Conservation (phyloP, 306 rosid genomes). For the Cucumis cinereus region DNA sequence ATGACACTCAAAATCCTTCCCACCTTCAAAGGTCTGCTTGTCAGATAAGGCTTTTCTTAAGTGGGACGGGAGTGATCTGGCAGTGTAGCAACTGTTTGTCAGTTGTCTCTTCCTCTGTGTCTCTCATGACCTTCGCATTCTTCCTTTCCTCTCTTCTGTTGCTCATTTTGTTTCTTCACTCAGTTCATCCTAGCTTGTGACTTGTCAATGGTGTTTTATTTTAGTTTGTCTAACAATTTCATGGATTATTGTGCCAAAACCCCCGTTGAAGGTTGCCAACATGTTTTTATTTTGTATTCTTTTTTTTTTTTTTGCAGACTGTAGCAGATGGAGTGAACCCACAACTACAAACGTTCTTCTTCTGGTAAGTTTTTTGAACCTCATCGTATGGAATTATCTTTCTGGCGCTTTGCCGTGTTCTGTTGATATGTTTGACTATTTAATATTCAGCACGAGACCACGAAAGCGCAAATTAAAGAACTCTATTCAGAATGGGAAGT, state of each 20-base stretch:
- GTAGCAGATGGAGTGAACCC: slow-evolving; percentile 63
- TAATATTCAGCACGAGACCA: slow-evolving; percentile 58
- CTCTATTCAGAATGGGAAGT: slow-evolving; percentile 33
- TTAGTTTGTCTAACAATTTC: background rate
- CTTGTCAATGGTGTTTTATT: background rate
- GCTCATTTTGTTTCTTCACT: background rate
- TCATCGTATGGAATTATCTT: slow-evolving; percentile 26
- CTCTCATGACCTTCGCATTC: background rate
- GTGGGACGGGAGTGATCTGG: background rate
- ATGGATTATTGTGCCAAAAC: background rate
- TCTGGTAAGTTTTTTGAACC: slow-evolving; percentile 58
- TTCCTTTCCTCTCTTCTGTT: background rate
- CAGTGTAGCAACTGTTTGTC: background rate
- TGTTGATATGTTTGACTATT: slow-evolving; percentile 11
- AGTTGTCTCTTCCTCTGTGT: background rate
- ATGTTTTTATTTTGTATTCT: background rate
- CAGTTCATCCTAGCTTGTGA: background rate
- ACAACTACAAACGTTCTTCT: slow-evolving; percentile 61
- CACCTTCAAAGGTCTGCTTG: background rate
- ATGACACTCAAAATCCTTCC: background rate
- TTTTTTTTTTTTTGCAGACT: slow-evolving; percentile 32
- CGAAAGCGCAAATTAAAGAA: slow-evolving; percentile 28
- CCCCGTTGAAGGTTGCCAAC: background rate
- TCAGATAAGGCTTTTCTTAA: background rate
- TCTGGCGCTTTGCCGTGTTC: slow-evolving; percentile 10